Evolutionary conservation across 768 basidiomycete species (phyloP).

Genomic region (Pisolithus microcarpus): DNA sequence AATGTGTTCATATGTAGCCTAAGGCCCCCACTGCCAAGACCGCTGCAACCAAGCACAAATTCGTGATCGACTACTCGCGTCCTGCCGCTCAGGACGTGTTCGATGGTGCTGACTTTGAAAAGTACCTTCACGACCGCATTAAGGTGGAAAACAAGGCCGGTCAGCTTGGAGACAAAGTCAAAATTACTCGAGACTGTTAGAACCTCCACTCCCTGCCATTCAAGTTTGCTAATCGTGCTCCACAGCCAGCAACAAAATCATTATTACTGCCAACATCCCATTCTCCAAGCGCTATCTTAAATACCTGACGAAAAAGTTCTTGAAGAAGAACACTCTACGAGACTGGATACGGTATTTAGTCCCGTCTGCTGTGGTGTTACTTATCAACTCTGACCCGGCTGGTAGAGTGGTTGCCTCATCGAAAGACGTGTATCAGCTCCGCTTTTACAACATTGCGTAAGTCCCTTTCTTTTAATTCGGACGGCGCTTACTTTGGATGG

Average conservation of each 20-base stretch:
- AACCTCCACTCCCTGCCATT: background rate
- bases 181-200: constrained; percentile 78
- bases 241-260: constrained; percentile 73
- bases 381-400: constrained; percentile 3
- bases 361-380: constrained; percentile 12
- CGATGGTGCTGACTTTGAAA: constrained; percentile 65
- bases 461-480: constrained; percentile 22
- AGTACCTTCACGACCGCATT: constrained; percentile 89
- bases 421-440: constrained; percentile 90
- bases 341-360: constrained; percentile 82
- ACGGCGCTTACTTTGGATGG: constrained; percentile 4
- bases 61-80: constrained; percentile 79
- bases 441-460: constrained; percentile 91
- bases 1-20: constrained; percentile 38
- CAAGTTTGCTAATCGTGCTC: background rate
- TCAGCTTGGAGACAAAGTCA: constrained; percentile 84
- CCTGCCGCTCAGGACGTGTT: constrained; percentile 62
- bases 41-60: constrained; percentile 60
- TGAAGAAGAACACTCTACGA: constrained; percentile 94
- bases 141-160: constrained; percentile 92
- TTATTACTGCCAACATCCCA: constrained; percentile 76
- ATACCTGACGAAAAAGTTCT: constrained; percentile 98
- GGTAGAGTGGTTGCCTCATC: constrained; percentile 81
- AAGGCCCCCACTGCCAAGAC: constrained; percentile 51
- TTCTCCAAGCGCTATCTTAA: constrained; percentile 98